Base-by-base conservation (phyloP, 2,329 filamentous ascomycete species). In the Hymenoscyphus fructigenus region DNA sequence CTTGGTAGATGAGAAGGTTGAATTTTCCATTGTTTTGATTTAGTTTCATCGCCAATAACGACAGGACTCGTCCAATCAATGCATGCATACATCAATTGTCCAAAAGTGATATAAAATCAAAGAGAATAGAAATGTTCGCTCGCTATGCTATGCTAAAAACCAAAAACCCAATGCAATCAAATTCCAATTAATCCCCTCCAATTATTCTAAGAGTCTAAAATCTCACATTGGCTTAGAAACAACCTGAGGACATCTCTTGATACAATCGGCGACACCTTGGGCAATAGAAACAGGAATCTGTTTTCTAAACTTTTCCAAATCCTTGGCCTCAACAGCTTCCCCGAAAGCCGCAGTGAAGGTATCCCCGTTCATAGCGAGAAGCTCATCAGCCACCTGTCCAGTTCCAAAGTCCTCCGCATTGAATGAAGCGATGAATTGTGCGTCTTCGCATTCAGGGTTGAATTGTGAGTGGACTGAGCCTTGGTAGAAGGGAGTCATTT, bases 401-500 rank as follows among this genome's bases (percentile, higher is more conserved):
- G 80, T 78, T 55, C 84, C 83, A 34, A 81, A 81, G 72, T 85
- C 83, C 72, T 85, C 83, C 56, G 72, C 72, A 56, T 77, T 78
- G 69, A 84, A 84, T 38, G 78, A 75, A 6, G 83, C 83, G 34
- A 85, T 77, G 69, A 85, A 85, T 23, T 80, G 76, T 62, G 80
- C 81, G 41, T 79, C 75, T 55, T 79, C 76, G 74, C 84, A 86
- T 68, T 80, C 77, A 1, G 84, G 83, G 76, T 87, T 87, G 75
- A 80, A 84, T 71, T 85, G 82, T 7, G 80, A 82, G 75, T 87
- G 85, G 26, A 85, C 72, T 5, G 80, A 78, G 29, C 84, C 85
- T 72, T 82, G 80, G 69, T 81, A 83, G 76, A 86, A 85, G 58
- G 82, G 79, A 2, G 82, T 83, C 76, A 84, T 82, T 74, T 82